Evolutionary conservation across 257 asterid species (phyloP).

Genomic region (Solanum chmielewskii): DNA sequence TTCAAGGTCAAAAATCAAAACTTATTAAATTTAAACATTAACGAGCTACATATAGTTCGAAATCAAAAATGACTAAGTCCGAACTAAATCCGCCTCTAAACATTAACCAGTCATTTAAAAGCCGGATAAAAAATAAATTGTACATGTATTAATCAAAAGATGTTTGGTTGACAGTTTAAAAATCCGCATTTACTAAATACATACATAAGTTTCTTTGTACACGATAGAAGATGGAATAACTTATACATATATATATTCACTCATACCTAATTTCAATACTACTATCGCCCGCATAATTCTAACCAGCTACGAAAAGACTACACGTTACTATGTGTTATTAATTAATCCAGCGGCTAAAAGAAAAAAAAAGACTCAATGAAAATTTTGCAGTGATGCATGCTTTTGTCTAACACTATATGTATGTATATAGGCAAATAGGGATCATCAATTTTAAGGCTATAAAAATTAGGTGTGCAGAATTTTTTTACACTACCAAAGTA

Average conservation of each 20-base stretch:
- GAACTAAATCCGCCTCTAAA: neutral
- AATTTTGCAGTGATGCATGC: neutral
- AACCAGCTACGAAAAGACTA: too few relatives aligned
- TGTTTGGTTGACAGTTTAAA: too few relatives aligned
- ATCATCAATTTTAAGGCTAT: neutral
- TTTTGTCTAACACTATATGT: neutral
- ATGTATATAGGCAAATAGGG: neutral
- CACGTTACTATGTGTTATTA: neutral
- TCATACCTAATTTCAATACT: too few relatives aligned
- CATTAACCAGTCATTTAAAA: too few relatives aligned
- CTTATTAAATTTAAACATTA: neutral
- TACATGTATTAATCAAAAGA: neutral
- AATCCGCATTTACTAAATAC: too few relatives aligned
- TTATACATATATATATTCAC: too few relatives aligned
- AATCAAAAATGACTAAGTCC: too few relatives aligned
- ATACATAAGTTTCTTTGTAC: too few relatives aligned
- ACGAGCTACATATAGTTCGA: neutral
- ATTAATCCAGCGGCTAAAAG: neutral
- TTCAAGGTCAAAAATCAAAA: neutral
- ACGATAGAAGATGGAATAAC: too few relatives aligned
- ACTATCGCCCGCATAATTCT: too few relatives aligned
- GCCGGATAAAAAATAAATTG: neutral
- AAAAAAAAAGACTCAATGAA: too few relatives aligned
- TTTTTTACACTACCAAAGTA: slow-evolving; percentile 1
- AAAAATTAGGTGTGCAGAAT: neutral